phyloP scores from a whole-genome alignment of 2,329 filamentous ascomycete species.

The Leptodontidium sp. region DNA sequence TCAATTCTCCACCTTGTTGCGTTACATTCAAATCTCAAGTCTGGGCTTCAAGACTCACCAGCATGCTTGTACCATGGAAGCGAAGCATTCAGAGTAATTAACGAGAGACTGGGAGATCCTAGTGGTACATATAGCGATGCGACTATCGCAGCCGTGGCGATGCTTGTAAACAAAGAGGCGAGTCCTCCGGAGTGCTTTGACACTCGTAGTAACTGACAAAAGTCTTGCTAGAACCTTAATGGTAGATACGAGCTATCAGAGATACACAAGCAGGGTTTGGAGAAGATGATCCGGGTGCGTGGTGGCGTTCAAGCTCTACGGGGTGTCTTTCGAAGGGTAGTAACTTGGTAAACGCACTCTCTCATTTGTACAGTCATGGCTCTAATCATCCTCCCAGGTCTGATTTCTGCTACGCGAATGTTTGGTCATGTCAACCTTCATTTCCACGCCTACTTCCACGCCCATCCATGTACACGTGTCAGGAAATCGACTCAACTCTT shows the following conservation, averaged over 20 bases:
- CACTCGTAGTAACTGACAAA: not conserved
- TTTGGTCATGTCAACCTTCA: conserved; percentile 27
- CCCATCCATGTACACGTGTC: not conserved
- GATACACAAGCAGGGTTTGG: conserved; percentile 29
- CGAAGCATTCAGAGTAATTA: conserved; percentile 34
- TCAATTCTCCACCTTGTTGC: conserved; percentile 34
- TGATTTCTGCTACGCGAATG: conserved; percentile 31
- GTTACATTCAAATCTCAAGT: conserved; percentile 30
- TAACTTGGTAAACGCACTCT: conserved; percentile 24
- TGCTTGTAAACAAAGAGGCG: conserved; percentile 36
- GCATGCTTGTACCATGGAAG: conserved; percentile 33
- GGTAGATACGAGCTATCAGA: conserved; percentile 30
- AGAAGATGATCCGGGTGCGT: conserved; percentile 24
- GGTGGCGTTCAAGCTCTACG: conserved; percentile 23
- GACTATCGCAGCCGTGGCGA: conserved; percentile 35
- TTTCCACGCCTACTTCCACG: conserved; percentile 22
- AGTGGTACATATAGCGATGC: conserved; percentile 20
- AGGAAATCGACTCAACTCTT: not conserved
- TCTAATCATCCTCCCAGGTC: conserved; percentile 21
- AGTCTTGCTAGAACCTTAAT: conserved; percentile 27
- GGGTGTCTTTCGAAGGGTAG: conserved; percentile 27
- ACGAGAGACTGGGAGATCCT: conserved; percentile 25
- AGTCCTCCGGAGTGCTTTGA: not conserved
- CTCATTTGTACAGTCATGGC: not conserved
- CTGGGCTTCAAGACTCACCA: conserved; percentile 24